These are phyloP conservation scores for Amaranthus palmeri DNA, from an alignment of 148 eudicot species.

Conservation along the genomic window DNA sequence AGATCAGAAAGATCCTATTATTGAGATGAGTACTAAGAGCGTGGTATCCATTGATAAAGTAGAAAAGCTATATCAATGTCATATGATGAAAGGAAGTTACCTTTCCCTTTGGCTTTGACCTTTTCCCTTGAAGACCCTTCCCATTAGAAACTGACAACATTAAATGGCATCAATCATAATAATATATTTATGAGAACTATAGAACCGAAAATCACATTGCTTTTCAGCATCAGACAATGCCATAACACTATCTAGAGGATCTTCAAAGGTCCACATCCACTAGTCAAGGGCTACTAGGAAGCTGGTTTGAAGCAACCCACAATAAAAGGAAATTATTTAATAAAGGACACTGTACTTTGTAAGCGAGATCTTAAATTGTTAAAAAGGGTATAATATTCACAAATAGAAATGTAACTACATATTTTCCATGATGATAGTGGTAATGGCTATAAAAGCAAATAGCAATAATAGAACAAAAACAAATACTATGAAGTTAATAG, in stretches of 20 bases:
- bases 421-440: not conserved
- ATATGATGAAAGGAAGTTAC: constrained; percentile 34
- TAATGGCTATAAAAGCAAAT: not conserved
- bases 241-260: not conserved
- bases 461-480: not conserved
- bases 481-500: not conserved
- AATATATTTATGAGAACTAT: not conserved
- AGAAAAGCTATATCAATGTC: not conserved
- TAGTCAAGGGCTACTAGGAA: not conserved
- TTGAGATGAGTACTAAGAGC: constrained; percentile 28
- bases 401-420: not conserved
- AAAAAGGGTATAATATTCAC: too few relatives aligned
- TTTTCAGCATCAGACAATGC: not conserved
- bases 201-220: not conserved
- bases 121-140: constrained; percentile 63
- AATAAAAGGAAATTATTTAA: not conserved
- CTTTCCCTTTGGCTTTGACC: constrained; percentile 57
- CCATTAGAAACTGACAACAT: constrained; percentile 63
- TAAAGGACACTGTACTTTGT: not conserved
- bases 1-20: constrained; percentile 36
- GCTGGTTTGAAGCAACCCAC: not conserved
- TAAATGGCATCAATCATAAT: constrained; percentile 4
- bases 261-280: not conserved
- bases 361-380: too few relatives aligned
- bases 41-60: constrained; percentile 9